phyloP scores from a whole-genome alignment of 192 early-diverging fungal genomes.

The Mortierella alpina region DNA sequence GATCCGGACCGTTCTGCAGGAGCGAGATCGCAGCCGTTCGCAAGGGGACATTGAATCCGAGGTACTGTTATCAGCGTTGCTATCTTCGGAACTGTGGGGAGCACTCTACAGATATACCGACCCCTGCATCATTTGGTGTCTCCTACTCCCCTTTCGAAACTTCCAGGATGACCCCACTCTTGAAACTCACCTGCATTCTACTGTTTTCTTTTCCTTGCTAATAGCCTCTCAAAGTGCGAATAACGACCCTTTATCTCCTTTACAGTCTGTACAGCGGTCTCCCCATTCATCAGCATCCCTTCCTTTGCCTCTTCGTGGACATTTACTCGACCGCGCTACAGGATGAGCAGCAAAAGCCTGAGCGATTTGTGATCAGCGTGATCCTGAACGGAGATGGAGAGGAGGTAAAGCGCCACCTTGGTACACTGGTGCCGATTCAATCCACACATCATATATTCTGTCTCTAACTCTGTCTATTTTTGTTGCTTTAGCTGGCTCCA shows the following conservation, averaged over 20 bases:
- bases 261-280: conserved; percentile 50
- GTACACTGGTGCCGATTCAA: neutral
- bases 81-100: neutral
- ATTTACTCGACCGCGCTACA: conserved; percentile 27
- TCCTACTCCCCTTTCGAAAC: neutral
- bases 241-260: conserved; percentile 38
- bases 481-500: conserved; percentile 31
- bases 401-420: conserved; percentile 16
- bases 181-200: neutral
- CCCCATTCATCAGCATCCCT: conserved; percentile 46
- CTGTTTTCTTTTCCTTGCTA: neutral
- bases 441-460: neutral
- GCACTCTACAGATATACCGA: neutral
- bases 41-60: conserved; percentile 10
- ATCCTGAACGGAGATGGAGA: conserved; percentile 47
- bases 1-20: conserved; percentile 17
- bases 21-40: neutral
- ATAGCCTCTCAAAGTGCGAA: conserved; percentile 35
- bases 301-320: conserved; percentile 44
- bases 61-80: conserved; percentile 1
- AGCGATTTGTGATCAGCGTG: conserved; percentile 44
- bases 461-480: neutral
- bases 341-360: conserved; percentile 31
- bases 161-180: neutral
- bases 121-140: neutral